Conservation (phyloP, 352 stramenopile species). For the Globisporangium paroecandrum region DNA sequence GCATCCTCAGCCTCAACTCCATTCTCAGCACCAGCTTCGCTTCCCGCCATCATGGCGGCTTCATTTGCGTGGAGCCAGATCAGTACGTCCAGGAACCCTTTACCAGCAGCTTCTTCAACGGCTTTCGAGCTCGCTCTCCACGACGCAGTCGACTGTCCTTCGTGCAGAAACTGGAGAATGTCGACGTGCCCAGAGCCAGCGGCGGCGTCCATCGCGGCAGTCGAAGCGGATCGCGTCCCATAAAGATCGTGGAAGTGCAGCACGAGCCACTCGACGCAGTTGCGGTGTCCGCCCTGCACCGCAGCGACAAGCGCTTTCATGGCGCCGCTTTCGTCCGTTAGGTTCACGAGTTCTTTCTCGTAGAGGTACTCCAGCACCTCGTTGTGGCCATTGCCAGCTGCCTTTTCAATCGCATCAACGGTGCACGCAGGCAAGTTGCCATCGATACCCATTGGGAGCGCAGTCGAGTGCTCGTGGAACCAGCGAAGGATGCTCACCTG, state of each 20-base stretch:
- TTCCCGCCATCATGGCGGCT: constrained; percentile 4
- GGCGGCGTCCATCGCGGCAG: constrained; percentile 49
- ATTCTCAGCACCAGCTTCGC: neutral
- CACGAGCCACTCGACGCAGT: constrained; percentile 61
- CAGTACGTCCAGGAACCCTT: constrained; percentile 48
- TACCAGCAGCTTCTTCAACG: constrained; percentile 49
- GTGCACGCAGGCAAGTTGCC: constrained; percentile 46
- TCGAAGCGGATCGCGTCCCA: constrained; percentile 26
- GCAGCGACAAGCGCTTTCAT: constrained; percentile 57
- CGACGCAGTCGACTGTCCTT: constrained; percentile 29
- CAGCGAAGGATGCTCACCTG: constrained; percentile 61
- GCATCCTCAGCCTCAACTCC: constrained; percentile 16
- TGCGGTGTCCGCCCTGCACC: constrained; percentile 43
- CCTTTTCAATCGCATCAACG: constrained; percentile 55
- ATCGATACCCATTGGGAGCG: constrained; percentile 56
- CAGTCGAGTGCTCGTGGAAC: constrained; percentile 59
- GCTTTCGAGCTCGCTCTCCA: constrained; percentile 59
- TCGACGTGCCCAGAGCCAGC: constrained; percentile 47
- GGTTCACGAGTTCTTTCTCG: constrained; percentile 47
- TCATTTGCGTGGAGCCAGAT: constrained; percentile 47
- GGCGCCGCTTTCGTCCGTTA: constrained; percentile 39
- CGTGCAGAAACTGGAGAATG: constrained; percentile 50
- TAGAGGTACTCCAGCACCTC: constrained; percentile 53
- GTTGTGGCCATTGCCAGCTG: constrained; percentile 60
- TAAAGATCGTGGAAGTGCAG: constrained; percentile 41